Evolutionary conservation across 176 grass and related monocot genomes (phyloP), one percentile per base, ranked within the genome.

Genomic region (Zea luxurians): DNA sequence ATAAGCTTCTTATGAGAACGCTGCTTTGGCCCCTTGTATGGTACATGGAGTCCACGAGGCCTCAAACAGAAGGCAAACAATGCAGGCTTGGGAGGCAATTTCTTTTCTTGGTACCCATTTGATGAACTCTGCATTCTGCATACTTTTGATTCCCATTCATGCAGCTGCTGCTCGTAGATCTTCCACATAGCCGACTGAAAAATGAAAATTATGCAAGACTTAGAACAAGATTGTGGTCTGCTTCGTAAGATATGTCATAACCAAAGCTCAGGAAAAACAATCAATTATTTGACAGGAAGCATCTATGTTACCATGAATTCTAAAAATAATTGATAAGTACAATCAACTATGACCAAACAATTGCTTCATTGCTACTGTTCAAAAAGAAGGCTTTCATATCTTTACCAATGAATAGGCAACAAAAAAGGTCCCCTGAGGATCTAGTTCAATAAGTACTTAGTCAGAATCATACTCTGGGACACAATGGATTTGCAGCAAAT

Each of bases 41-140:
- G 80, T 78, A 89, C 64, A 79, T 95, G 78, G 21, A 94, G 83
- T 74, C 90, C 92, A 38, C 90, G 92, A 68, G 96, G 96, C 77
- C 48, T 95, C 80, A 99, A 90, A 83, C 96, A 99, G 83, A 99
- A 99, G 21, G 96, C 96, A 48, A 99, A 99, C 72, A 99, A 76
- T 38, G 88, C 54, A 44, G 96, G 96, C 78, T 95, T 99, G 66
- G 75, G 41, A 40, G 76, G 84, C 70, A 75, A 61, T 65, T 48
- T 88, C 55, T 85, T 90, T 77, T 73, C 83, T 52, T 88, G 72
- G 77, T 84, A 89, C 60, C 79, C 87, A 76, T 91, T 88, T 80
- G 84, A 64, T 61, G 79, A 76, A 58, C 85, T 59, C 38, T 78
- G 87, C 12, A 92, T 89, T 89, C 40, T 83, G 73, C 68, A 82